Percentiles rank a stretch among this genome's conserved stretches.
Conservation (phyloP, 768 basidiomycete genomes). For the Tricholoma furcatifolium region DNA sequence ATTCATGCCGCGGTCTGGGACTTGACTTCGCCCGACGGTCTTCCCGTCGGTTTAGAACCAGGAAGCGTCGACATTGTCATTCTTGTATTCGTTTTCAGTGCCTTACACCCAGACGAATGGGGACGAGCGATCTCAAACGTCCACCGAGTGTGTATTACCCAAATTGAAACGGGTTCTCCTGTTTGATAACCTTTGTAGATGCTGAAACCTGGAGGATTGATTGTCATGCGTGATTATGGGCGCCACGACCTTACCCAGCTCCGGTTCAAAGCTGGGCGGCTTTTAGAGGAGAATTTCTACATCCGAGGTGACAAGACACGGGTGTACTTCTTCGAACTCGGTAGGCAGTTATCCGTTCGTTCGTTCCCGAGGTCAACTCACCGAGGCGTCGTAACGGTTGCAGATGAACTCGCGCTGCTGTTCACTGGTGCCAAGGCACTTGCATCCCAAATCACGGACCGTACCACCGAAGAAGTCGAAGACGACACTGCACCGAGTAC, state of each 20-base stretch:
- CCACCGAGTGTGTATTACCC: constrained; percentile 49
- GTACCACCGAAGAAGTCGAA: constrained; percentile 31
- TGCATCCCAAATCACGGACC: constrained; percentile 28
- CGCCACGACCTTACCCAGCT: constrained; percentile 93
- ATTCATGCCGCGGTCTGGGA: constrained; percentile 91
- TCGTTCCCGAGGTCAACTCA: constrained; percentile 3
- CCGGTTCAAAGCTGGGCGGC: constrained; percentile 82
- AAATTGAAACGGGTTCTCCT: neutral
- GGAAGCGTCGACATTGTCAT: constrained; percentile 83
- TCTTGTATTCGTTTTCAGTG: constrained; percentile 93
- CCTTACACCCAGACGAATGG: constrained; percentile 95
- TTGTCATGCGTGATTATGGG: constrained; percentile 92
- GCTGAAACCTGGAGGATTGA: constrained; percentile 83
- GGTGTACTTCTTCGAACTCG: constrained; percentile 94
- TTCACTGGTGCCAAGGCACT: constrained; percentile 64
- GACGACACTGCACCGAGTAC: constrained; percentile 29
- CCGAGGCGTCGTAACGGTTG: neutral
- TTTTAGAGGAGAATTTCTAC: constrained; percentile 94
- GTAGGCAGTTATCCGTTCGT: constrained; percentile 32
- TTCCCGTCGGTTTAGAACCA: constrained; percentile 64
- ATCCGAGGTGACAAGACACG: constrained; percentile 96
- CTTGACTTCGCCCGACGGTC: constrained; percentile 57
- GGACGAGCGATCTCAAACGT: constrained; percentile 76
- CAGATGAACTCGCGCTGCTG: constrained; percentile 77
- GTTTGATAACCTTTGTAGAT: constrained; percentile 46